Conservation (phyloP, 768 basidiomycete species). For the Megacollybia marginata region DNA sequence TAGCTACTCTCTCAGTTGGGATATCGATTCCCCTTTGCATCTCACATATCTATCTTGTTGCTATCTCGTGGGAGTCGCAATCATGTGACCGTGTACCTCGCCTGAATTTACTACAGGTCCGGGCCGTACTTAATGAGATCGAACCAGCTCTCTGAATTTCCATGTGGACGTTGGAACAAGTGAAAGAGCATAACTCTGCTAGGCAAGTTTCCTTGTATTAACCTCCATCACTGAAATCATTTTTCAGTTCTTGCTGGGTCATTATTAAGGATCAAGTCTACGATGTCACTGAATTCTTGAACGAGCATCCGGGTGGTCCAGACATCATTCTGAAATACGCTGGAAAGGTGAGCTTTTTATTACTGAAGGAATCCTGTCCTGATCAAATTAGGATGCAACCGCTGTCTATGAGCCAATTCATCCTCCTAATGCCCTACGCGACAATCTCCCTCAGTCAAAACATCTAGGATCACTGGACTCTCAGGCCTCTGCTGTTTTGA, state of each 20-base stretch:
- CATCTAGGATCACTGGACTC: conserved; percentile 62
- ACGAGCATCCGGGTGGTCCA: conserved; percentile 75
- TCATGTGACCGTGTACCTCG: too few relatives aligned
- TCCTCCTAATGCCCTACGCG: conserved; percentile 72
- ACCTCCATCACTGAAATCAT: too few relatives aligned
- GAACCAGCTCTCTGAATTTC: too few relatives aligned
- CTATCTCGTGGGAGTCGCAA: too few relatives aligned
- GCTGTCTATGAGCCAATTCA: conserved; percentile 75
- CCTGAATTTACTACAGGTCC: too few relatives aligned
- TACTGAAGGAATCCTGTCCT: background rate
- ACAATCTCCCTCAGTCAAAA: conserved; percentile 60
- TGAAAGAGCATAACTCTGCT: too few relatives aligned
- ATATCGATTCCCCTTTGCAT: too few relatives aligned
- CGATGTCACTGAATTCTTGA: background rate
- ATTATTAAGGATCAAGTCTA: background rate
- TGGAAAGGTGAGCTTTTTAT: conserved; percentile 30
- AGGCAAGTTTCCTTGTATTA: too few relatives aligned
- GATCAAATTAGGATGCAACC: conserved; percentile 55
- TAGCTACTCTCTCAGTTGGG: too few relatives aligned
- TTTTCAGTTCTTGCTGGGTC: background rate
- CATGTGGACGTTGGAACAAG: too few relatives aligned
- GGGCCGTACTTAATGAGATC: too few relatives aligned
- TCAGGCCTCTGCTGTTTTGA: conserved; percentile 31
- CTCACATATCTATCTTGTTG: too few relatives aligned
- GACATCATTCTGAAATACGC: conserved; percentile 79